A percentile compares a stretch with the other conserved stretches of the same genome.
phyloP scores from a whole-genome alignment of 2,329 filamentous ascomycete species.

The Teratosphaeria gauchensis region DNA sequence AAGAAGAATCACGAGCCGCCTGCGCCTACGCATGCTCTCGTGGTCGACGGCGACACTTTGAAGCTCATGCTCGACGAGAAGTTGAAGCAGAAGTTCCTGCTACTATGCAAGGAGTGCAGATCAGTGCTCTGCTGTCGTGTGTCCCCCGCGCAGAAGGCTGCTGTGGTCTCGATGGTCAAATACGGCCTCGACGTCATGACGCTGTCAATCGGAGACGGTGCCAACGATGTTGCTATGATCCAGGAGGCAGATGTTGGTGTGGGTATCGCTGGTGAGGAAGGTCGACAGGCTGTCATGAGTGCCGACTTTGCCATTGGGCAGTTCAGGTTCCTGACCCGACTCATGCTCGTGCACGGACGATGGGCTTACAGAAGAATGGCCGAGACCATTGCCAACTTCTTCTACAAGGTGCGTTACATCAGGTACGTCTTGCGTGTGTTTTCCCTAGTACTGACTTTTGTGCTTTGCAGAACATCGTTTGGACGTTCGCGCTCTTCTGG shows the following conservation, averaged over 20 bases:
- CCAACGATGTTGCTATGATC: slow-evolving; percentile 96
- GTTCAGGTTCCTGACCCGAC: slow-evolving; percentile 75
- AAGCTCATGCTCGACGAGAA: slow-evolving; percentile 75
- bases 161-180: slow-evolving; percentile 95
- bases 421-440: background rate
- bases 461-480: slow-evolving; percentile 71
- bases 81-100: slow-evolving; percentile 81
- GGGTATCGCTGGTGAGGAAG: slow-evolving; percentile 87
- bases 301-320: slow-evolving; percentile 93
- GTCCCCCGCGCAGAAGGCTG: slow-evolving; percentile 90
- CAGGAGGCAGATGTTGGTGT: slow-evolving; percentile 96
- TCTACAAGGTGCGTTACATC: slow-evolving; percentile 68
- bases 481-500: slow-evolving; percentile 96
- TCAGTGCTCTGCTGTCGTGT: slow-evolving; percentile 96
- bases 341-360: slow-evolving; percentile 81
- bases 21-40: slow-evolving; percentile 75
- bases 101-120: slow-evolving; percentile 94
- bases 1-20: slow-evolving; percentile 79
- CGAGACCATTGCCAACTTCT: slow-evolving; percentile 96
- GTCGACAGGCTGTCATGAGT: slow-evolving; percentile 88
- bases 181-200: slow-evolving; percentile 93
- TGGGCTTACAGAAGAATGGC: slow-evolving; percentile 94
- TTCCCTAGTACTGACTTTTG: slow-evolving; percentile 16
- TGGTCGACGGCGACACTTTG: slow-evolving; percentile 91
- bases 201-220: slow-evolving; percentile 82